Base-by-base conservation (phyloP, 306 rosid species). In the Vigna unguiculata region DNA sequence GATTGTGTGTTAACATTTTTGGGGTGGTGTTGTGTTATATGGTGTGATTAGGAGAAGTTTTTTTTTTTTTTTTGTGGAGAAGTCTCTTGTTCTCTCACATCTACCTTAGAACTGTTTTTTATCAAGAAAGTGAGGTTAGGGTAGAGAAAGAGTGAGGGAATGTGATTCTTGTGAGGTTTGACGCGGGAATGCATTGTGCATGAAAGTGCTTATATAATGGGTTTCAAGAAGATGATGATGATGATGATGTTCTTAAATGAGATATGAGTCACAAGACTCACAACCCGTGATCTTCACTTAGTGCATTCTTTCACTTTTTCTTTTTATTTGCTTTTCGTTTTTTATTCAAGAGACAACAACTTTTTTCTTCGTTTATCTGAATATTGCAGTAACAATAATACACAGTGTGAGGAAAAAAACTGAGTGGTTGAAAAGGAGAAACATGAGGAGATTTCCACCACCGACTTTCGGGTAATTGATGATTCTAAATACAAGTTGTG, bases 131-230 rank as follows among this genome's bases (percentile, higher is more conserved):
- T 28, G 30, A 28, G 3, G 67, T 38, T 38, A 38, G 36, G 32
- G 8, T 45, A 69, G 51, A 51, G 60, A 46, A 51, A 69, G 49
- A 69, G 59, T 25, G n/a, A 54, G 28, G 20, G 9, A 38, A 36
- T 52, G 70, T 76, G 78, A 81, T 34, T 75, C 16, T 28, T 46
- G 78, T 75, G 76, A 65, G 69, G 76, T 36, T 40, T 75, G 41
- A 83, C 66, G 76, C 3, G 24, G 60, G 30, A 41, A n/a, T 69
- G 36, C 19, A 46, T 51, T 19, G 52, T 71, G 83, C 82, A 61
- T 75, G 78, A 65, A 51, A 51, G 90, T 67, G 71, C 22, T 84
- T 83, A 78, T 87, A 88, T 89, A 84, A 43, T 84, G 87, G 83
- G 28, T 72, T 45, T 1, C 21, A 46, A 22, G 48, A 54, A 0